Base-by-base conservation (phyloP, 2,329 filamentous ascomycete genomes). In the Colletotrichum musicola region DNA sequence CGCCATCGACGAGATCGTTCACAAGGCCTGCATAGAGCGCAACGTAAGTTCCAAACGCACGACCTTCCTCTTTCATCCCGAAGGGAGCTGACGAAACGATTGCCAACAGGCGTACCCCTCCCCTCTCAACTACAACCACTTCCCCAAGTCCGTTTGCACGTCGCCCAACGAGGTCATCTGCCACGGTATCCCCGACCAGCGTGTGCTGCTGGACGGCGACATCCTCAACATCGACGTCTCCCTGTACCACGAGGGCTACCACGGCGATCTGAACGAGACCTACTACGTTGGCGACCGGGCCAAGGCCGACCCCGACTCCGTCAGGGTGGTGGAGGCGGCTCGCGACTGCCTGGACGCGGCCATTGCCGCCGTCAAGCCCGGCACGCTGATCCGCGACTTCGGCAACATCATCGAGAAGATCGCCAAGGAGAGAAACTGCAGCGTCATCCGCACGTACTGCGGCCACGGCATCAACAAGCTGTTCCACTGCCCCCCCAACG, bases 201-300 rank as follows among this genome's bases (percentile, higher is more conserved):
- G 96, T 63, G 86, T 92, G 7, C 86, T 99, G 1, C 82, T 94
- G 71, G 95, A 99, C 74, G 96, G 96, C 71, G 96, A 99, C 76
- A 98, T 99, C 72, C 84, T 99, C 76, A 99, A 99, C 83, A 94
- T 99, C 73, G 96, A 99, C 75, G 93, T 99, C 5, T 95, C 94
- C 1, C 84, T 99, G 50, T 99, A 97, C 81, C 94, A 98, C 78
- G 93, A 91, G 70, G 96, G 96, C 62, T 98, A 95, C 83, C 96
- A 99, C 78, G 94, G 94, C 63, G 96, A 99, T 79, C 85, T 99
- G 63, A 99, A 99, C 83, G 96, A 99, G 84, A 99, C 96, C 13
- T 99, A 98, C 83, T 99, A 99, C 79, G 93, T 99, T 55, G 96
- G 96, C 64, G 92, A 97, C 74, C 94, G 92, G 77, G 93, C 96